Conservation (phyloP, 1,284 basidiomycete species). For the Apiotrichum domesticum region DNA sequence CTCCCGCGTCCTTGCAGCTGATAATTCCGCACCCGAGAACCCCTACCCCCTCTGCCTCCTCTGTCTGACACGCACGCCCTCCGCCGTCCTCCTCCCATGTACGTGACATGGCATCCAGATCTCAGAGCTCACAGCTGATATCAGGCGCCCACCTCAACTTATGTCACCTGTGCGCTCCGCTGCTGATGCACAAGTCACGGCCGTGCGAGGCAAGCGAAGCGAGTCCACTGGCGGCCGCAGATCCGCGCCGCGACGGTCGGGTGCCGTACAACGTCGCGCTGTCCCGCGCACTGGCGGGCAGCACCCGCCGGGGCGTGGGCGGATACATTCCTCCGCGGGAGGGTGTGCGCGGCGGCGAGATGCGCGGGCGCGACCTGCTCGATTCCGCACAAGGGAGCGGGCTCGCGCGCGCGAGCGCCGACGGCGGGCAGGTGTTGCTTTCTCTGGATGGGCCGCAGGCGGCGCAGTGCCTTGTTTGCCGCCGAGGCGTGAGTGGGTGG, state of each 20-base stretch:
- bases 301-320: slow-evolving; percentile 21
- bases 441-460: not conserved
- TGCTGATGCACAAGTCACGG: slow-evolving; percentile 20
- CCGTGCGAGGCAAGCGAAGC: not conserved
- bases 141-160: slow-evolving; percentile 28
- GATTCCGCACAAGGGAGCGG: not conserved
- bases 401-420: not conserved
- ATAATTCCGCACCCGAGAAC: not conserved
- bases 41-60: slow-evolving; percentile 32
- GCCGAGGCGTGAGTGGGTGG: slow-evolving; percentile 14
- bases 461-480: slow-evolving; percentile 14
- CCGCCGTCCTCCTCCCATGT: slow-evolving; percentile 37
- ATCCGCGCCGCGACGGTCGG: not conserved
- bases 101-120: not conserved
- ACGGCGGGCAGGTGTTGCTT: slow-evolving; percentile 2
- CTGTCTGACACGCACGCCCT: slow-evolving; percentile 30
- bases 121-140: too few species aligned
- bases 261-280: slow-evolving; percentile 25
- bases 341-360: slow-evolving; percentile 18
- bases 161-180: slow-evolving; percentile 36
- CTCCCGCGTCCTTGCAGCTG: too few species aligned
- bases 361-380: slow-evolving; percentile 15
- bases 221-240: not conserved
- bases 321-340: slow-evolving; percentile 16
- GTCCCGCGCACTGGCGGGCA: slow-evolving; percentile 22